A percentile compares a stretch with the other conserved stretches of the same genome.
Evolutionary conservation across 345 rosid genomes (phyloP).

Genomic region (Eucalyptus erythrocorys): DNA sequence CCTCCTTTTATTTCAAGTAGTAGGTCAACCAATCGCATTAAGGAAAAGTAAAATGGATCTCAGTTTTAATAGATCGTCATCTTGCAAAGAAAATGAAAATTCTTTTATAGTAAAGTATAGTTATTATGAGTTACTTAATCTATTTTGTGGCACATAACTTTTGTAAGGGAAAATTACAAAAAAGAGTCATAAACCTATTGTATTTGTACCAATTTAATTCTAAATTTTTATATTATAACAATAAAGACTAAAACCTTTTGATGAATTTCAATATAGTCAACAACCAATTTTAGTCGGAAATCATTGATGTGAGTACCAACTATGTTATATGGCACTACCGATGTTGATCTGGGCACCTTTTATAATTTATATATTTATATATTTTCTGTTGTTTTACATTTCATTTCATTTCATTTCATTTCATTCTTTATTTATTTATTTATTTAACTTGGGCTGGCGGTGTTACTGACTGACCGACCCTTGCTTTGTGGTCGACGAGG

Average conservation of each 20-base stretch:
- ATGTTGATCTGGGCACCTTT: accelerated
- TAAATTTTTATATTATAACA: too few relatives aligned
- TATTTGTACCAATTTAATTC: too few relatives aligned
- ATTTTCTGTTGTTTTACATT: too few relatives aligned
- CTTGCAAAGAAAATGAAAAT: not conserved
- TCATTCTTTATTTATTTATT: too few relatives aligned
- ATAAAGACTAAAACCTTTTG: not conserved
- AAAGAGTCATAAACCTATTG: accelerated
- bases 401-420: too few relatives aligned
- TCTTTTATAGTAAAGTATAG: not conserved
- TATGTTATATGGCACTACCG: accelerated
- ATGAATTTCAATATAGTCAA: accelerated
- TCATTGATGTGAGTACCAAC: accelerated
- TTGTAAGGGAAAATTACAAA: not conserved
- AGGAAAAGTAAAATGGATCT: not conserved
- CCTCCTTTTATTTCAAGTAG: not conserved
- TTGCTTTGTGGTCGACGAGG: not conserved
- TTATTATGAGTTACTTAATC: not conserved
- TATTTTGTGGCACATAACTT: not conserved
- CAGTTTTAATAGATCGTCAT: not conserved
- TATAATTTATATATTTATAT: too few relatives aligned
- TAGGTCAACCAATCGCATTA: not conserved
- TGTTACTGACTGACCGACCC: accelerated
- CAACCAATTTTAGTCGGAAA: accelerated
- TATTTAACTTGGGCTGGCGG: too few relatives aligned